These are phyloP conservation scores for Stephanodiscus minutulus DNA, from an alignment of 108 stramenopile genomes.

Conservation along the genomic window DNA sequence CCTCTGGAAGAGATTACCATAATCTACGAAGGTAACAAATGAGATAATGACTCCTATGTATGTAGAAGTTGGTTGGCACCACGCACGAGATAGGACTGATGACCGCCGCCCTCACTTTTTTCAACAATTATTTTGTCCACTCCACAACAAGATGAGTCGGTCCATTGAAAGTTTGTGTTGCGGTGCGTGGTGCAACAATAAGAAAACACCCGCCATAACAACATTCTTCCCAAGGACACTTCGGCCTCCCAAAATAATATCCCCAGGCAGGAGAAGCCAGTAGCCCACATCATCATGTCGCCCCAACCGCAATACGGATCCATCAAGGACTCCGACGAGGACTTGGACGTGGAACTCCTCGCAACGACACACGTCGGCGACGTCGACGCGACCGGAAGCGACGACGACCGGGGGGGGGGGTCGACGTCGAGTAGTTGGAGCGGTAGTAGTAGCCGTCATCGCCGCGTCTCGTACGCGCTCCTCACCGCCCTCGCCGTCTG, in stretches of 20 bases:
- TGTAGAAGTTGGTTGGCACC: no score
- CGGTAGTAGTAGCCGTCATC: conserved; percentile 1
- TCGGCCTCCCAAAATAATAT: neutral
- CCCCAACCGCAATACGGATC: conserved; percentile 23
- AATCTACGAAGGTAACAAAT: no score
- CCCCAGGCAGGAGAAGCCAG: neutral
- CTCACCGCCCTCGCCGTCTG: conserved; percentile 9
- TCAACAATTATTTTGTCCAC: no score
- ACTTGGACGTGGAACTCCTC: conserved; percentile 13
- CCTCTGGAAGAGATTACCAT: no score
- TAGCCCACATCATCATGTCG: conserved; percentile 14
- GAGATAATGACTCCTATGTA: no score
- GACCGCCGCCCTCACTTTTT: no score
- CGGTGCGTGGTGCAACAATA: no score
- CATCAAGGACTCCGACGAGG: conserved; percentile 16
- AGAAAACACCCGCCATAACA: no score
- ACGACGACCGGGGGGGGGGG: neutral
- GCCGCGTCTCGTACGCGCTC: conserved; percentile 8
- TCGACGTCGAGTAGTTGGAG: neutral
- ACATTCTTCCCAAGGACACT: no score
- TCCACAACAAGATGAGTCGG: no score
- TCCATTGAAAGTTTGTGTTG: no score
- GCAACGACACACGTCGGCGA: neutral
- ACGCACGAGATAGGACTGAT: no score
- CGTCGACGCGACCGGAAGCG: neutral